These are phyloP conservation scores for Alternaria novae-zelandiae DNA, from an alignment of 2,329 filamentous ascomycete species.

Conservation along the genomic window DNA sequence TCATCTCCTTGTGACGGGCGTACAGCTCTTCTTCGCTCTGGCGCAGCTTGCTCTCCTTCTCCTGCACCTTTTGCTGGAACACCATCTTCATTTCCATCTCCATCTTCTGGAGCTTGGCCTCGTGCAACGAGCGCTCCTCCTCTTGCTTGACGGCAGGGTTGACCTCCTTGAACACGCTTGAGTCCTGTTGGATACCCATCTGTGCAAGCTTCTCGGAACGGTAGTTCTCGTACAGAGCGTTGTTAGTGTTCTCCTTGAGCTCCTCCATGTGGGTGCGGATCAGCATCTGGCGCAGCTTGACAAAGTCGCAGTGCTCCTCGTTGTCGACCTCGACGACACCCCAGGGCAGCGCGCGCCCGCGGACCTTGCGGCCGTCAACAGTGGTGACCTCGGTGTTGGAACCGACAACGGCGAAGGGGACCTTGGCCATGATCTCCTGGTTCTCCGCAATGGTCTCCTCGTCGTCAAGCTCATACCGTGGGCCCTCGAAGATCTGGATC, in stretches of 20 bases:
- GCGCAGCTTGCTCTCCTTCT: slow-evolving; percentile 99
- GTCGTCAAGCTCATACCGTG: slow-evolving; percentile 97
- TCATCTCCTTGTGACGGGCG: slow-evolving; percentile 98
- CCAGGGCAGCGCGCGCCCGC: slow-evolving; percentile 96
- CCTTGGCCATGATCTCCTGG: slow-evolving; percentile 99
- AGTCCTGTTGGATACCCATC: slow-evolving; percentile 98
- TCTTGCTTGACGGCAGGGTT: slow-evolving; percentile 99
- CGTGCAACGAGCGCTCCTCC: slow-evolving; percentile 95
- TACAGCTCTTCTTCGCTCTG: slow-evolving; percentile 99
- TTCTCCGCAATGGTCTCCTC: slow-evolving; percentile 99
- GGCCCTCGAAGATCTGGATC: slow-evolving; percentile 98
- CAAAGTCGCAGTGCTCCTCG: slow-evolving; percentile 99
- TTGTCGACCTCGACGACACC: slow-evolving; percentile 99
- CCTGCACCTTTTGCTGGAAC: slow-evolving; percentile 99
- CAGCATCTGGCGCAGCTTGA: slow-evolving; percentile 99
- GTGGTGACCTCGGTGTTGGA: slow-evolving; percentile 93
- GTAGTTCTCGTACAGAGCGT: slow-evolving; percentile 99
- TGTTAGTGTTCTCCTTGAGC: slow-evolving; percentile 99
- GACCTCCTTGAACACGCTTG: slow-evolving; percentile 99
- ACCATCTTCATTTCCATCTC: slow-evolving; percentile 99
- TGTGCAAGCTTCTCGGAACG: slow-evolving; percentile 97
- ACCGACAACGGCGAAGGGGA: slow-evolving; percentile 97
- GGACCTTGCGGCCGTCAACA: slow-evolving; percentile 91
- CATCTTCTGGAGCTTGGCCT: slow-evolving; percentile 99
- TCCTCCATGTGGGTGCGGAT: slow-evolving; percentile 99